Conservation (phyloP, 2,329 filamentous ascomycete species). For the Diaporthe sp. region DNA sequence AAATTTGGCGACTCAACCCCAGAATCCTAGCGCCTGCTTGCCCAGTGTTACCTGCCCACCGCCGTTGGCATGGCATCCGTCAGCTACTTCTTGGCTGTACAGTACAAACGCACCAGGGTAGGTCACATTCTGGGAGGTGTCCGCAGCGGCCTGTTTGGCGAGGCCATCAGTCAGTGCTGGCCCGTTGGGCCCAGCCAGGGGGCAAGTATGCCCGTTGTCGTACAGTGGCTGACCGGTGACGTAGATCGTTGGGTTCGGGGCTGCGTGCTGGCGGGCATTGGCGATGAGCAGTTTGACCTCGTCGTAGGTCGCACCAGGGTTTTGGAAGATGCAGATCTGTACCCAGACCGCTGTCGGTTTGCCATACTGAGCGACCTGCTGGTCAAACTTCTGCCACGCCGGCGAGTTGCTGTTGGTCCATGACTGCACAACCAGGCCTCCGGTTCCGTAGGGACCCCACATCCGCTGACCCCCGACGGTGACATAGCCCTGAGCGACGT, state of each 20-base stretch:
- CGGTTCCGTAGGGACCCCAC: constrained; percentile 44
- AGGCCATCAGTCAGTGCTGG: not conserved
- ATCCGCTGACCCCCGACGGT: constrained; percentile 40
- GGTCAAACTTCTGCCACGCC: constrained; percentile 41
- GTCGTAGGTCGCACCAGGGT: constrained; percentile 41
- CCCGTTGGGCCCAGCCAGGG: constrained; percentile 38
- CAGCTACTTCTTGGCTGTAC: not conserved
- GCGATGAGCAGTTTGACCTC: constrained; percentile 44
- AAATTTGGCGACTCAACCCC: too few relatives aligned
- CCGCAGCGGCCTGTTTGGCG: not conserved
- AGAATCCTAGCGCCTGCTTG: not conserved
- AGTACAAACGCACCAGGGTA: not conserved
- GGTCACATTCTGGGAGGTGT: not conserved
- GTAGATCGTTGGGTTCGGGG: constrained; percentile 40
- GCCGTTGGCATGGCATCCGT: constrained; percentile 1
- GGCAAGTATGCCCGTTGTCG: constrained; percentile 38
- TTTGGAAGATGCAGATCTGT: constrained; percentile 45
- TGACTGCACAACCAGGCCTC: constrained; percentile 43
- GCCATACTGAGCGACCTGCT: constrained; percentile 40
- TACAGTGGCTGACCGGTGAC: constrained; percentile 46
- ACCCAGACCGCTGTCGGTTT: constrained; percentile 42
- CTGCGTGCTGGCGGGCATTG: constrained; percentile 43
- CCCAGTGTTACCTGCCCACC: not conserved
- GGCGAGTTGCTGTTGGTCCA: constrained; percentile 42
- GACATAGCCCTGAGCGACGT: constrained; percentile 44